Evolutionary conservation across 495 filamentous ascomycete species (phyloP), one percentile per base, ranked within the genome.

Genomic region (Aspergillus ostianus): DNA sequence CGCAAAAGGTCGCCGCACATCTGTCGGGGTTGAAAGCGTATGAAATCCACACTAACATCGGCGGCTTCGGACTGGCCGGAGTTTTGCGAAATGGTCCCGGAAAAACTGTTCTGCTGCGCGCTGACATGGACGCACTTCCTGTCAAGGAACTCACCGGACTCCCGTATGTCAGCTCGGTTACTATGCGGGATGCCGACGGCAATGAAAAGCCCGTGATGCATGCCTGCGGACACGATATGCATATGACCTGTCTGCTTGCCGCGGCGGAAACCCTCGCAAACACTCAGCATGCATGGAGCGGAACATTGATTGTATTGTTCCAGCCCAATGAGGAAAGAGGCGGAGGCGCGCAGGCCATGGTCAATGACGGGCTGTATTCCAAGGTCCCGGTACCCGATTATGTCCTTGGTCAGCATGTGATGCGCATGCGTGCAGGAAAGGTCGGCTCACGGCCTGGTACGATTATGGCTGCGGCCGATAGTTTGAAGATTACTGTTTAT

Each of bases 171-270:
- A 82, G 79, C 57, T 67, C 68, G 2, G 64, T 68, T 13, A 77
- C 61, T 0, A 80, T 78, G 75, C 53, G 52, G 8, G 78, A 82
- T 53, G 64, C 70, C 9, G 74, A 78, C 23, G 76, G 74, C 0
- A 48, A 67, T 12, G 71, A 75, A 41, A 80, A 80, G 49, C 79
- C 80, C 0, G 79, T 82, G 4, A 83, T 83, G 81, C 81, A 82
- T 58, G 81, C 81, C 15, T 83, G 82, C 53, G 82, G 81, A 2
- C 82, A 85, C 64, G 82, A 85, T 47, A 81, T 84, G 76, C 82
- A 85, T 41, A 73, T 85, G 3, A 83, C 82, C 0, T 80, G 75
- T 61, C 73, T 84, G 0, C 71, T 84, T 4, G 82, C 79, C 0
- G 76, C 80, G 0, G 74, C 81, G 0, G 80, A 84, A 51, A 62